These are phyloP conservation scores for Moesziomyces aphidis DNA, from an alignment of 1,284 basidiomycete genomes.

Conservation along the genomic window DNA sequence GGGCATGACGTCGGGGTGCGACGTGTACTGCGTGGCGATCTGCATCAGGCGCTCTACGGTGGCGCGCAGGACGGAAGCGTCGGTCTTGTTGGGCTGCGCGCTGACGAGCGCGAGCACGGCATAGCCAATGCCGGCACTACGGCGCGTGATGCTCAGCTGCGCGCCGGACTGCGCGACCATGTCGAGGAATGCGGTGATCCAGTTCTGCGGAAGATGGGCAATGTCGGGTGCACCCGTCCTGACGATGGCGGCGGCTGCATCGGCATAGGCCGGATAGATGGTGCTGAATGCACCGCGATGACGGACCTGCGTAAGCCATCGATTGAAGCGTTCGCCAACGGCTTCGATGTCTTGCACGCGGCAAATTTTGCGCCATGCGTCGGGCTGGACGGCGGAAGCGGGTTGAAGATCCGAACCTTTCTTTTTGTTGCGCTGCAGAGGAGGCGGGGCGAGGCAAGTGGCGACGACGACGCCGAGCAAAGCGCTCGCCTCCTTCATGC, in stretches of 20 bases:
- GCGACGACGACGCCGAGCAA: constrained; percentile 63
- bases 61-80: constrained; percentile 26
- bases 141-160: constrained; percentile 67
- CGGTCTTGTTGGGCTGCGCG: constrained; percentile 43
- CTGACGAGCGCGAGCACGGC: constrained; percentile 67
- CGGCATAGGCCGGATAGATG: constrained; percentile 65
- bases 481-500: constrained; percentile 68
- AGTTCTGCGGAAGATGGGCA: constrained; percentile 50
- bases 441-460: constrained; percentile 38
- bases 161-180: constrained; percentile 44
- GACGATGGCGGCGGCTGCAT: constrained; percentile 56
- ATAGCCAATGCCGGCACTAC: constrained; percentile 68
- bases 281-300: constrained; percentile 68
- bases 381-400: constrained; percentile 20
- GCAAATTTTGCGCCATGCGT: constrained; percentile 33
- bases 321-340: constrained; percentile 63
- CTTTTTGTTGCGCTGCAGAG: constrained; percentile 5
- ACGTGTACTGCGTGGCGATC: constrained; percentile 20
- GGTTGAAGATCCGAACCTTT: constrained; percentile 2
- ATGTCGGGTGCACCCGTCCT: constrained; percentile 52
- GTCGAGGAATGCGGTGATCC: constrained; percentile 62
- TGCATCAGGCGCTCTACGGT: constrained; percentile 44
- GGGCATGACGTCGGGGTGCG: constrained; percentile 33
- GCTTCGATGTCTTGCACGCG: constrained; percentile 35
- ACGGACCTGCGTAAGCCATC: constrained; percentile 66